These are phyloP conservation scores for Trichoderma parareesei DNA, from an alignment of 495 filamentous ascomycete species.

Conservation along the genomic window DNA sequence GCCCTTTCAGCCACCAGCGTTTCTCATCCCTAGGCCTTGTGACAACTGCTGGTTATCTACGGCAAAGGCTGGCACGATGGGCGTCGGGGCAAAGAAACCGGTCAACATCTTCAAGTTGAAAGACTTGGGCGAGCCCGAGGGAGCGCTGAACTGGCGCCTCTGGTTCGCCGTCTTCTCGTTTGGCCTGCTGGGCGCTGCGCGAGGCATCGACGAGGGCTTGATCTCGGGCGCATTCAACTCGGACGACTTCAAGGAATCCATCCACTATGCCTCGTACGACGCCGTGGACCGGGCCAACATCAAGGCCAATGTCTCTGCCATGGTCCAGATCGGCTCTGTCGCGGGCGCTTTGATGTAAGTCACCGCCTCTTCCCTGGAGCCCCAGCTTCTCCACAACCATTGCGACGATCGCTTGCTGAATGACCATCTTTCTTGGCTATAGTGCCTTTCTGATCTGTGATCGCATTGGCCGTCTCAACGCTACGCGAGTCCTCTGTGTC, in stretches of 20 bases:
- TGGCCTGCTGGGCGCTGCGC: conserved; percentile 60
- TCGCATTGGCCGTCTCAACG: conserved; percentile 60
- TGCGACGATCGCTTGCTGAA: neutral
- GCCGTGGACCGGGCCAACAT: conserved; percentile 50
- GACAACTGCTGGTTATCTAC: neutral
- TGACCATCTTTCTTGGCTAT: neutral
- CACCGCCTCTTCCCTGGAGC: neutral
- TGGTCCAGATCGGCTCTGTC: conserved; percentile 65
- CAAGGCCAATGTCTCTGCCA: conserved; percentile 61
- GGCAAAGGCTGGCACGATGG: conserved; percentile 36
- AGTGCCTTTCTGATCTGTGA: conserved; percentile 59
- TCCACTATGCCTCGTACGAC: conserved; percentile 46
- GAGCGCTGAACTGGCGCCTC: conserved; percentile 56
- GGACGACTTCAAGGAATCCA: conserved; percentile 50
- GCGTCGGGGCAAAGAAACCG: conserved; percentile 54
- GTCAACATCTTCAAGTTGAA: conserved; percentile 59
- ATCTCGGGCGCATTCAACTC: conserved; percentile 60
- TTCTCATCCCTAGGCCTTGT: neutral
- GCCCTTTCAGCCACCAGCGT: neutral
- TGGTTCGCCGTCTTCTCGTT: conserved; percentile 61
- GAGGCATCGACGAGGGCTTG: conserved; percentile 66
- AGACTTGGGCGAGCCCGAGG: conserved; percentile 44
- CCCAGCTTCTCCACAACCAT: neutral
- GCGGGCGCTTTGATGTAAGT: conserved; percentile 51
- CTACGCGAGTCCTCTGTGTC: conserved; percentile 56